These are phyloP conservation scores for Sugiyamaella chiloensis DNA, from an alignment of 805 yeast species.

Conservation along the genomic window DNA sequence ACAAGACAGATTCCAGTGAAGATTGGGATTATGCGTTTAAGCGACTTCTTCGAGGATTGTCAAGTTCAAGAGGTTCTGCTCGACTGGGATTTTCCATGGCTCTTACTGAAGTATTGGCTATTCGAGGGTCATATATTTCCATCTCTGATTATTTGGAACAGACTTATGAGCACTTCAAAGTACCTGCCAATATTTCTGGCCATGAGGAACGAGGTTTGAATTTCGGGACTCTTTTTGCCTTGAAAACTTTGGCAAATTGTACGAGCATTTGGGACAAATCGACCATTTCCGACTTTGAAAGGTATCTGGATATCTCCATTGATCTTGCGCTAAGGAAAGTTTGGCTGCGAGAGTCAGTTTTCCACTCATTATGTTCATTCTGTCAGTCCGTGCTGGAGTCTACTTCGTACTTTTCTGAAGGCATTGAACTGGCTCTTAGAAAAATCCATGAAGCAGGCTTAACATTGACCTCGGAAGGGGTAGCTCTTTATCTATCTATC, in stretches of 20 bases:
- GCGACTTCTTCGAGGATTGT: conserved; percentile 74
- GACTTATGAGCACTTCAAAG: conserved; percentile 38
- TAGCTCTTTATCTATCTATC: conserved; percentile 63
- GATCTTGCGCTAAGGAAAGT: conserved; percentile 62
- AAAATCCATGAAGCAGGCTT: conserved; percentile 52
- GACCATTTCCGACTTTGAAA: conserved; percentile 34
- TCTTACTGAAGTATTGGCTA: conserved; percentile 54
- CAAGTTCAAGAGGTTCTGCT: conserved; percentile 79
- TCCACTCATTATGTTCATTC: conserved; percentile 64
- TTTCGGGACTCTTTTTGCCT: conserved; percentile 83
- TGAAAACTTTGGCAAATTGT: conserved; percentile 68
- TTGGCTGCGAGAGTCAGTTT: conserved; percentile 83
- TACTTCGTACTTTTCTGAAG: conserved; percentile 10
- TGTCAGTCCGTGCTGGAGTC: conserved; percentile 23
- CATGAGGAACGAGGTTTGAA: conserved; percentile 75
- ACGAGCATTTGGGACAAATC: conserved; percentile 37
- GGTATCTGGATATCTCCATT: conserved; percentile 47
- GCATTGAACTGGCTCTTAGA: conserved; percentile 35
- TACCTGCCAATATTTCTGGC: conserved; percentile 55
- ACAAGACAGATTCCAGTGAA: conserved; percentile 31
- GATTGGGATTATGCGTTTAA: conserved; percentile 84
- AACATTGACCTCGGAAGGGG: conserved; percentile 71
- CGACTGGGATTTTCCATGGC: conserved; percentile 88
- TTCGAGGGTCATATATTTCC: conserved; percentile 35
- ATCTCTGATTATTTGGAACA: conserved; percentile 38